Evolutionary conservation across 1,284 basidiomycete species (phyloP).

Genomic region (Moesziomyces sp.): DNA sequence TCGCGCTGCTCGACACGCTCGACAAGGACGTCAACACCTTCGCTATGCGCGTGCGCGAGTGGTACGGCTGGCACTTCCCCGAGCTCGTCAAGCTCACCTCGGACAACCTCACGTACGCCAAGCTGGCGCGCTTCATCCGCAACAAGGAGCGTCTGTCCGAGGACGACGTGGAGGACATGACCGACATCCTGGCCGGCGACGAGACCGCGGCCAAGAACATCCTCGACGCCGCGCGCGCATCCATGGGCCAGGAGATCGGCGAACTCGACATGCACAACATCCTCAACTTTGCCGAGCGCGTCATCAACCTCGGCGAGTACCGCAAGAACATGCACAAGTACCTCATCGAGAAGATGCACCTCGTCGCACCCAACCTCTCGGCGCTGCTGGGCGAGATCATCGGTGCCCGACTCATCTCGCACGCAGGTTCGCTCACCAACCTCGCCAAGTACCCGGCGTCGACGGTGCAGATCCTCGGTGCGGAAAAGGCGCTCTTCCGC

Average conservation of each 20-base stretch:
- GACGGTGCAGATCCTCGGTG: slow-evolving; percentile 97
- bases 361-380: slow-evolving; percentile 89
- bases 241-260: slow-evolving; percentile 92
- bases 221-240: slow-evolving; percentile 90
- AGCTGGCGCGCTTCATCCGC: slow-evolving; percentile 85
- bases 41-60: slow-evolving; percentile 96
- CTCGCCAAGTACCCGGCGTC: slow-evolving; percentile 98
- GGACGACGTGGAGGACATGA: slow-evolving; percentile 80
- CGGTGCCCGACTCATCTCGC: slow-evolving; percentile 92
- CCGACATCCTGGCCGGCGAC: slow-evolving; percentile 87
- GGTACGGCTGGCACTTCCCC: slow-evolving; percentile 99
- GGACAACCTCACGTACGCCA: slow-evolving; percentile 96
- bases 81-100: slow-evolving; percentile 94
- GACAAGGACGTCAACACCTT: slow-evolving; percentile 99
- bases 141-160: slow-evolving; percentile 78
- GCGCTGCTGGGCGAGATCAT: slow-evolving; percentile 95
- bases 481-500: slow-evolving; percentile 97
- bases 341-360: slow-evolving; percentile 96
- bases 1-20: slow-evolving; percentile 96
- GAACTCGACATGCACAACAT: slow-evolving; percentile 98
- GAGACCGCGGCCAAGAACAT: slow-evolving; percentile 89
- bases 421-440: slow-evolving; percentile 96
- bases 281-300: slow-evolving; percentile 87
- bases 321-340: slow-evolving; percentile 90
- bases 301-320: slow-evolving; percentile 92